Conservation (phyloP, 768 basidiomycete genomes). For the Tulasnella sp. region DNA sequence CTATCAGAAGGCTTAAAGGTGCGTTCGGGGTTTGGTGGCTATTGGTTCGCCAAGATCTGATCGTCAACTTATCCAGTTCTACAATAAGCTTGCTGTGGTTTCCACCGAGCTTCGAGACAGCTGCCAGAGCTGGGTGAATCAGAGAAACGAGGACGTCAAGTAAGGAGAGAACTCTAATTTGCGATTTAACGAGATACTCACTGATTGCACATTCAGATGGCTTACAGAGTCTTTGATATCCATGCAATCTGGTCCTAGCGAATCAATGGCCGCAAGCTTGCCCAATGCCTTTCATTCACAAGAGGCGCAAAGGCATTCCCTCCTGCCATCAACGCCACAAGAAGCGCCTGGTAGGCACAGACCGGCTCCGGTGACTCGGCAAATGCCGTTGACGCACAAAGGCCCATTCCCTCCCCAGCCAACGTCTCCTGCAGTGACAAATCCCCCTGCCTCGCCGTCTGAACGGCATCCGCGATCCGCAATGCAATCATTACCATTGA, state of each 20-base stretch:
- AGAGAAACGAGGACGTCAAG: constrained; percentile 65
- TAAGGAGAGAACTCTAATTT: constrained; percentile 28
- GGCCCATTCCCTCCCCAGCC: too few species aligned
- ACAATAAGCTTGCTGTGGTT: constrained; percentile 71
- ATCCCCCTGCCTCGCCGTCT: background rate
- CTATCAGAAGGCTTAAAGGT: constrained; percentile 84
- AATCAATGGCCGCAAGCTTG: too few species aligned
- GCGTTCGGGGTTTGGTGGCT: constrained; percentile 15
- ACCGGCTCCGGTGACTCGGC: too few species aligned
- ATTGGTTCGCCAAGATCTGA: background rate
- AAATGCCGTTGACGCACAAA: too few species aligned
- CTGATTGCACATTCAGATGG: background rate
- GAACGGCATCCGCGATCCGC: background rate
- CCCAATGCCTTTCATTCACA: too few species aligned
- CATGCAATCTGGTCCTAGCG: background rate
- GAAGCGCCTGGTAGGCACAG: too few species aligned
- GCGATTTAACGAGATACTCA: background rate
- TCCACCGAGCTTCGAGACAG: constrained; percentile 62
- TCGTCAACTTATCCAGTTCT: constrained; percentile 46
- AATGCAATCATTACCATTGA: background rate
- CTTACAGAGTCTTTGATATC: background rate
- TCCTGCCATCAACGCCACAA: too few species aligned
- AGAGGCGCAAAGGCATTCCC: too few species aligned
- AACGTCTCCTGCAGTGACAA: too few species aligned
- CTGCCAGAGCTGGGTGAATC: constrained; percentile 63